Conservation (phyloP, 1,139 yeast genomes). For the Neolecta irregularis region DNA sequence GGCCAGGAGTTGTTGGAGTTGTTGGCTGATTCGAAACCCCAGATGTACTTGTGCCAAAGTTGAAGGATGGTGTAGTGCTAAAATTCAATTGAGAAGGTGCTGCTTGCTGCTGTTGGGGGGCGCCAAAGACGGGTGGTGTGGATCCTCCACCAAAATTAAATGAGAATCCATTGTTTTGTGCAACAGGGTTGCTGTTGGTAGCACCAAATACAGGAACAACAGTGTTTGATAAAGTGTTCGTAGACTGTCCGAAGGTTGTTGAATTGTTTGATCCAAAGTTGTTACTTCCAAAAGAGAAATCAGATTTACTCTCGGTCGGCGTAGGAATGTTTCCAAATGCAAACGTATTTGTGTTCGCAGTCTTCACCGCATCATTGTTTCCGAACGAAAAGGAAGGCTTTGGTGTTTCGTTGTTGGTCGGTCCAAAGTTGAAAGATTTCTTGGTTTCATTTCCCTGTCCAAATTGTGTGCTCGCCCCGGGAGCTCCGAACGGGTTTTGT, state of each 20-base stretch:
- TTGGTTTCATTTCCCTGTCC: no score
- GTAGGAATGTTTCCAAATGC: no score
- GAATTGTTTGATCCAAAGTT: background rate
- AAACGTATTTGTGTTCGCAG: background rate
- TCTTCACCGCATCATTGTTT: background rate
- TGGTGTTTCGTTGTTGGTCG: no score
- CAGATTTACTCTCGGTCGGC: no score
- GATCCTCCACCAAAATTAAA: background rate
- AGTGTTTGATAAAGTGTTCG: background rate
- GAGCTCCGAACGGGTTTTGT: no score
- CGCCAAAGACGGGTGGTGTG: no score
- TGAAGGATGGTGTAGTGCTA: slow-evolving; percentile 1
- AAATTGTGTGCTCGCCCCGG: no score
- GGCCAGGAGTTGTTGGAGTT: background rate
- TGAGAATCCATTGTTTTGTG: slow-evolving; percentile 1
- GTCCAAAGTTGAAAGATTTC: no score
- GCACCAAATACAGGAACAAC: no score
- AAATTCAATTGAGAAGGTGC: background rate
- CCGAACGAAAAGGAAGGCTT: background rate
- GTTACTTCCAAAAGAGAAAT: slow-evolving; percentile 2
- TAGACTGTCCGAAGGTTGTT: background rate
- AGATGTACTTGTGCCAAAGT: background rate
- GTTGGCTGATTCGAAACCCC: background rate
- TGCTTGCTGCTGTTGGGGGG: no score
- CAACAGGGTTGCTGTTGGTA: background rate